Evolutionary conservation across 2,329 filamentous ascomycete genomes (phyloP), one percentile per base, ranked within the genome.

Genomic region (Lecanicillium sp.): DNA sequence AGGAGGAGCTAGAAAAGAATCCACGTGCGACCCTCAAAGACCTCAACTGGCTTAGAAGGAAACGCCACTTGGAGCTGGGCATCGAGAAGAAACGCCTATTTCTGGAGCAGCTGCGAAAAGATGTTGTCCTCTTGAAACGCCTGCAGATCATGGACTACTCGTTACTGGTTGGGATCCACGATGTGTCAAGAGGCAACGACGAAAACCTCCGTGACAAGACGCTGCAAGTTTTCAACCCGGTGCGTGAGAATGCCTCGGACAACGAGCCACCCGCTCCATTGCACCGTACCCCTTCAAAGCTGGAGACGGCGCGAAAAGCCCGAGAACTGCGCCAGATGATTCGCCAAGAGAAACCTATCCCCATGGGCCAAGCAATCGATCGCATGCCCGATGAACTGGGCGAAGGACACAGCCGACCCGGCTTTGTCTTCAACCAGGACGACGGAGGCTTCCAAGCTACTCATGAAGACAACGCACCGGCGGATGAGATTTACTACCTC

Each of bases 121-220:
- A 98, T 59, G 92, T 98, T 8, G 77, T 79, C 37, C 69, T 98
- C 22, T 66, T 98, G 43, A 88, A 97, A 62, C 79, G 75, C 51
- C 71, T 97, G 31, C 84, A 94, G 52, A 97, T 98, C 53, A 98
- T 98, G 92, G 92, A 98, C 61, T 98, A 98, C 62, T 97, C 90
- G 9, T 76, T 98, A 45, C 72, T 98, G 28, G 80, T 98, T 39
- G 92, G 92, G 36, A 92, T 97, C 36, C 92, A 98, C 57, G 92
- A 98, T 57, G 61, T 94, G 15, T 78, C 79, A 39, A 82, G 86
- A 49, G 92, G 92, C 20, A 98, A 98, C 56, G 88, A 96, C 51
- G 92, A 98, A 59, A 95, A 96, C 41, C 69, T 98, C 33, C 84
- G 80, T 18, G 79, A 74, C 64, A 95, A 94, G 68, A 96, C 89